Evolutionary conservation across 441 rosid species (phyloP).

Genomic region (Eruca vesicaria): DNA sequence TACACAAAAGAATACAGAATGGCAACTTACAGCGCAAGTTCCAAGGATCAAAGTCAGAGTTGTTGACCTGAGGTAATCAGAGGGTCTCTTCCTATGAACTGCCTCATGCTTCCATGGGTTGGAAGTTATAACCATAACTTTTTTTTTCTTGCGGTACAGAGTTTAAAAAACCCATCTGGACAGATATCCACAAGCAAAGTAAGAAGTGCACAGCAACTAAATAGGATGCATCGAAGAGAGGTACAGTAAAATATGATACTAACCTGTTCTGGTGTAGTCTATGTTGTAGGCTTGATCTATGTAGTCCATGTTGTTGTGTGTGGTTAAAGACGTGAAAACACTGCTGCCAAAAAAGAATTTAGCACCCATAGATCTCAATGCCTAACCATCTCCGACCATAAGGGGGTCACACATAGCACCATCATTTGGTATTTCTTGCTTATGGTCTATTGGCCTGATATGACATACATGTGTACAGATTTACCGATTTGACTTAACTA

Average conservation of each 20-base stretch:
- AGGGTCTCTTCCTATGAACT: too few species aligned
- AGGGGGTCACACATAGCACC: too few species aligned
- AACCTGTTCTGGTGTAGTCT: conserved; percentile 42
- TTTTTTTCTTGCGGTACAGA: conserved; percentile 38
- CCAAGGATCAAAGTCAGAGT: too few species aligned
- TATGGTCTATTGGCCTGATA: too few species aligned
- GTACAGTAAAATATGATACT: conserved; percentile 15
- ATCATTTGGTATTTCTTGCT: too few species aligned
- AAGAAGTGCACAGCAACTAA: background rate
- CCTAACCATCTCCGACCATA: background rate
- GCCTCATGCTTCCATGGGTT: conserved; percentile 36
- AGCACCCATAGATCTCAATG: background rate
- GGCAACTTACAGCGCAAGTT: too few species aligned
- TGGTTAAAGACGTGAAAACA: background rate
- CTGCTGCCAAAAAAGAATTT: background rate
- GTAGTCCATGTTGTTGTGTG: background rate
- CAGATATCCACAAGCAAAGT: background rate
- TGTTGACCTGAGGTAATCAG: too few species aligned
- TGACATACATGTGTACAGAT: too few species aligned
- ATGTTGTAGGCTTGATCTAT: background rate
- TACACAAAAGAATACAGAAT: too few species aligned
- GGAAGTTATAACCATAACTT: background rate
- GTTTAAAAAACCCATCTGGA: conserved; percentile 20
- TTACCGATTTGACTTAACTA: too few species aligned
- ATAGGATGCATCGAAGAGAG: background rate